A percentile compares a stretch with the other conserved stretches of the same genome.
Evolutionary conservation across 129 eudicot genomes (phyloP).

Genomic region (Flaveria robusta): DNA sequence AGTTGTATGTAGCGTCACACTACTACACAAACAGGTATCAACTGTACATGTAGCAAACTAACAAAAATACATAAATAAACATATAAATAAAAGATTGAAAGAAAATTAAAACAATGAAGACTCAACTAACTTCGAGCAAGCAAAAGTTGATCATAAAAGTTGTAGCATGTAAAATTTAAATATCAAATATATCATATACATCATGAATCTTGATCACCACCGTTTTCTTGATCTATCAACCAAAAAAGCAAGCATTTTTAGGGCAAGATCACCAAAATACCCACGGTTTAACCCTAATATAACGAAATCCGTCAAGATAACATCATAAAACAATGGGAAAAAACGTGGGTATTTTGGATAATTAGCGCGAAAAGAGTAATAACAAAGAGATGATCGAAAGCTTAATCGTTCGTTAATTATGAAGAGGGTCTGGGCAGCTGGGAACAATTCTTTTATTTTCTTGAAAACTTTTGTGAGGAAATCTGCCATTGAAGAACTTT

Average conservation of each 20-base stretch:
- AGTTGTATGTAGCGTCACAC: no score
- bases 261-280: slow-evolving; percentile 67
- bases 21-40: no score
- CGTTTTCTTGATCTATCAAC: slow-evolving; percentile 39
- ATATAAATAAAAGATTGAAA: neutral
- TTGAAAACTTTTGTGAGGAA: slow-evolving; percentile 42
- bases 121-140: slow-evolving; percentile 9
- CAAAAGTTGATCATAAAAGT: neutral
- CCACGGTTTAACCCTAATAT: slow-evolving; percentile 71
- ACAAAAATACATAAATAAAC: neutral
- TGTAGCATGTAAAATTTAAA: slow-evolving; percentile 21
- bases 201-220: slow-evolving; percentile 36
- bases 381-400: neutral
- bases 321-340: slow-evolving; percentile 36
- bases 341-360: slow-evolving; percentile 92
- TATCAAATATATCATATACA: slow-evolving; percentile 45
- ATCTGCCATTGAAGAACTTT: slow-evolving; percentile 49
- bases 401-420: slow-evolving; percentile 47
- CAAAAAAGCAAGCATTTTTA: slow-evolving; percentile 21
- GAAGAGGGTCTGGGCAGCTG: slow-evolving; percentile 98
- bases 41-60: no score
- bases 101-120: neutral
- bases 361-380: neutral
- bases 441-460: slow-evolving; percentile 73
- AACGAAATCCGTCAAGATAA: slow-evolving; percentile 20